Percentiles rank a stretch among this genome's conserved stretches.
phyloP scores from a whole-genome alignment of 139 green algal genomes.

The Edaphochlamys debaryana region DNA sequence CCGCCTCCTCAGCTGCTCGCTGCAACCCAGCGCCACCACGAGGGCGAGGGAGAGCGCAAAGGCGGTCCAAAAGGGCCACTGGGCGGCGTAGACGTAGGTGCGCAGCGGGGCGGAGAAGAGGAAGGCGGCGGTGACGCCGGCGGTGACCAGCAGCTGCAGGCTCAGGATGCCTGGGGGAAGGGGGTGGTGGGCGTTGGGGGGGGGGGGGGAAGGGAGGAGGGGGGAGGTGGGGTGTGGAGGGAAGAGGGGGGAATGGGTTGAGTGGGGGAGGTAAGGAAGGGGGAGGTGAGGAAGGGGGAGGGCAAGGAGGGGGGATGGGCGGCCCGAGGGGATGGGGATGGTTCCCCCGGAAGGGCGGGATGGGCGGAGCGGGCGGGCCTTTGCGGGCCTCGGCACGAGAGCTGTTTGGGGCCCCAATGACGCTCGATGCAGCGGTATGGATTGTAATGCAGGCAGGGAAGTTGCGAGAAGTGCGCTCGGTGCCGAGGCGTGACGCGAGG shows the following conservation, averaged over 20 bases:
- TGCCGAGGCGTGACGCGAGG: accelerated
- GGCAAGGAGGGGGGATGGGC: too few species aligned
- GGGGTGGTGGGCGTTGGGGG: background rate
- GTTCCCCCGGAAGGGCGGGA: too few species aligned
- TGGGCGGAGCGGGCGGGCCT: too few species aligned
- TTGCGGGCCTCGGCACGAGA: too few species aligned
- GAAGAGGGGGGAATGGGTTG: background rate
- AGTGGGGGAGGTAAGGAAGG: background rate
- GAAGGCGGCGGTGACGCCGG: slow-evolving; percentile 24
- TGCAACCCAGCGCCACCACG: background rate
- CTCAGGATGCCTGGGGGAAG: background rate
- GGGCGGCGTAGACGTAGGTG: slow-evolving; percentile 8
- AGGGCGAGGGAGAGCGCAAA: slow-evolving; percentile 13
- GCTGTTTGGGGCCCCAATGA: too few species aligned
- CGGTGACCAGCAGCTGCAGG: slow-evolving; percentile 34
- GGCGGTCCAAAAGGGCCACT: slow-evolving; percentile 30
- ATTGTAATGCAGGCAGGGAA: background rate
- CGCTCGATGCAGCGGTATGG: too few species aligned
- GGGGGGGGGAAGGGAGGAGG: background rate
- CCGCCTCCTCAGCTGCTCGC: slow-evolving; percentile 25
- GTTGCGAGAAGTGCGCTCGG: background rate
- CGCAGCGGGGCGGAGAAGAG: background rate
- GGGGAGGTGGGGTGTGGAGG: background rate
- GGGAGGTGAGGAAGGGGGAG: background rate
- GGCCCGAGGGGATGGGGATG: too few species aligned